Evolutionary conservation across 331 rosid genomes (phyloP).

Genomic region (Erythrophleum ivorense): DNA sequence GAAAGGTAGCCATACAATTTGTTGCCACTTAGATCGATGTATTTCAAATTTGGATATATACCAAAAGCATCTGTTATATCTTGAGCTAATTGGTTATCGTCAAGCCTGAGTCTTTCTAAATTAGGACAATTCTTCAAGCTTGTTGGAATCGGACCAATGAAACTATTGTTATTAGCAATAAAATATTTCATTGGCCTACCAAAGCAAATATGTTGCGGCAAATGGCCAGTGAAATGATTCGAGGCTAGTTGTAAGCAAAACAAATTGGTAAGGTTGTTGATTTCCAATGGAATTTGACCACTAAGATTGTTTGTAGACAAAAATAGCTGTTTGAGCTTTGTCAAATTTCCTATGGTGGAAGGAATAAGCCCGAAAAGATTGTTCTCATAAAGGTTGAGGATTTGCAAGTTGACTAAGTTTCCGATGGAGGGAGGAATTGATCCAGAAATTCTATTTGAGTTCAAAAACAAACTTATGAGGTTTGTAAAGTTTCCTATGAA

Average conservation of each 20-base stretch:
- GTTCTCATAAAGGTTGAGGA: not conserved
- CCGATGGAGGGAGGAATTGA: not conserved
- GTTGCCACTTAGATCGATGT: not conserved
- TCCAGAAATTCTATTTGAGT: not conserved
- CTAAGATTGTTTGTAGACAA: fast-evolving
- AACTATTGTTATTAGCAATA: not conserved
- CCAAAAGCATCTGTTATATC: constrained; percentile 18
- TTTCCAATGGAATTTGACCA: not conserved
- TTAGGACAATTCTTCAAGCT: constrained; percentile 25
- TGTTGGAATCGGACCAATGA: constrained; percentile 26
- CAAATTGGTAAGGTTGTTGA: not conserved
- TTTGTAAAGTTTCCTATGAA: not conserved
- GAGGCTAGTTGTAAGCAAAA: fast-evolving
- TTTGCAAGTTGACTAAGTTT: constrained; percentile 28
- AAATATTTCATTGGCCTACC: fast-evolving
- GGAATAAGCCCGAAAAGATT: constrained; percentile 35
- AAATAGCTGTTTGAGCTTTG: not conserved
- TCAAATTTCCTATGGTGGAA: not conserved
- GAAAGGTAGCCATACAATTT: constrained; percentile 22
- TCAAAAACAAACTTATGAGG: fast-evolving
- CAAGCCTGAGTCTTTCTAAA: not conserved
- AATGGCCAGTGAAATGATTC: not conserved
- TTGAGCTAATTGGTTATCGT: not conserved
- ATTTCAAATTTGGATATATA: not conserved
- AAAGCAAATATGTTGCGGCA: not conserved